These are phyloP conservation scores for Themeda triandra DNA, from an alignment of 176 grass and related monocot genomes.

Conservation along the genomic window DNA sequence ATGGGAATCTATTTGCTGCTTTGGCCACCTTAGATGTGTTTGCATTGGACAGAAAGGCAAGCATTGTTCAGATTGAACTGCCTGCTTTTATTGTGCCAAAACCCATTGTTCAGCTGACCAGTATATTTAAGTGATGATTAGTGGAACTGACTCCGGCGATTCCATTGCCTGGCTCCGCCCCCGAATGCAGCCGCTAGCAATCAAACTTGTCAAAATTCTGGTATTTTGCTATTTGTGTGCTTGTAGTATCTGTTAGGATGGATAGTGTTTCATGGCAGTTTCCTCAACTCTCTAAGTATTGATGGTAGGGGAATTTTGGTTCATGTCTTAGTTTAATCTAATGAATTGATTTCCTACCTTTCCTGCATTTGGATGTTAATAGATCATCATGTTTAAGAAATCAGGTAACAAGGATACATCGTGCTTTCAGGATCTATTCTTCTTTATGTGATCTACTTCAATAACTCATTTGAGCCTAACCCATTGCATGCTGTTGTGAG, in stretches of 20 bases:
- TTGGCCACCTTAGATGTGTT: background rate
- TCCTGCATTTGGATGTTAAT: background rate
- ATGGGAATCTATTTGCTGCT: background rate
- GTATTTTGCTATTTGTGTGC: background rate
- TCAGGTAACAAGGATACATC: background rate
- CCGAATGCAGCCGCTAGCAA: background rate
- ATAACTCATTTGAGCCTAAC: background rate
- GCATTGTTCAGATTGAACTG: background rate
- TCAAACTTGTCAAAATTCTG: background rate
- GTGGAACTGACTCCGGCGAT: background rate
- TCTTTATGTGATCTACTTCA: background rate
- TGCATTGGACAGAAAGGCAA: background rate
- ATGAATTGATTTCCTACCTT: background rate
- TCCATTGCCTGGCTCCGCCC: background rate
- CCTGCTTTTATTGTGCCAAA: background rate
- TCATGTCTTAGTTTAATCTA: background rate
- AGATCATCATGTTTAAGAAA: background rate
- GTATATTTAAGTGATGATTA: background rate
- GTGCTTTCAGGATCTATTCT: background rate
- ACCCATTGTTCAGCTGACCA: background rate
- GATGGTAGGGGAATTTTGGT: background rate
- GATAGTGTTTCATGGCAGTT: background rate
- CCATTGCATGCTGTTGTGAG: background rate
- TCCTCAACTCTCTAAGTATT: background rate
- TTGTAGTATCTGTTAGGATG: background rate